Evolutionary conservation across 805 yeast genomes (phyloP), one percentile per base, ranked within the genome.

Genomic region (Candida railenensis): DNA sequence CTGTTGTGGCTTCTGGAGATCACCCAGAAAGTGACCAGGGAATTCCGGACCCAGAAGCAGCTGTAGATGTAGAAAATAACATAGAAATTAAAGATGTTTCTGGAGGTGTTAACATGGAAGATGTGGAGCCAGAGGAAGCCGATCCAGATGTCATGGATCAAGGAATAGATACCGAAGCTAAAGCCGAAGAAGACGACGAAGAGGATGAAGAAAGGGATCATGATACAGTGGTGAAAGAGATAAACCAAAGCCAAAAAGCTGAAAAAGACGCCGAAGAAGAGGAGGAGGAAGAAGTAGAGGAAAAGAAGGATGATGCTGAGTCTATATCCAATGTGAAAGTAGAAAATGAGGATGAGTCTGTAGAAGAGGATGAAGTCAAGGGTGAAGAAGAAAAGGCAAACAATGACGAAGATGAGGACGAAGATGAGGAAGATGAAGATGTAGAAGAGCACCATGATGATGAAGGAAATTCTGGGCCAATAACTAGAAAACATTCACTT

Each of bases 191-290:
- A 14, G 16, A 21, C 32, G 40, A 30, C 37, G 30, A 3, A 18
- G 11, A 22, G 14, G 19, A 22, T 38, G n/a, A 37, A 40, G 34
- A 45, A 38, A 16, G 28, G 36, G 8, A n/a, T n/a, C n/a, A n/a
- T n/a, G n/a, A n/a, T n/a, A n/a, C n/a, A n/a, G n/a, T n/a, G n/a
- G n/a, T n/a, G n/a, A n/a, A n/a, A n/a, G n/a, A n/a, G n/a, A n/a
- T n/a, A n/a, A n/a, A n/a, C n/a, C n/a, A n/a, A n/a, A n/a, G n/a
- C n/a, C n/a, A n/a, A n/a, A n/a, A 46, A 43, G 22, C 50, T 54
- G 33, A 53, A 55, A 20, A 46, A 45, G 40, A 37, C 44, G 28
- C 44, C 57, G 37, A 46, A 42, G 42, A 45, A 33, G 20, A 34
- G 22, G 38, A 48, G 22, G 45, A 30, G 37, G 45, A 40, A 36